Base-by-base conservation (phyloP, 129 eudicot genomes). In the Erigeron canadensis region DNA sequence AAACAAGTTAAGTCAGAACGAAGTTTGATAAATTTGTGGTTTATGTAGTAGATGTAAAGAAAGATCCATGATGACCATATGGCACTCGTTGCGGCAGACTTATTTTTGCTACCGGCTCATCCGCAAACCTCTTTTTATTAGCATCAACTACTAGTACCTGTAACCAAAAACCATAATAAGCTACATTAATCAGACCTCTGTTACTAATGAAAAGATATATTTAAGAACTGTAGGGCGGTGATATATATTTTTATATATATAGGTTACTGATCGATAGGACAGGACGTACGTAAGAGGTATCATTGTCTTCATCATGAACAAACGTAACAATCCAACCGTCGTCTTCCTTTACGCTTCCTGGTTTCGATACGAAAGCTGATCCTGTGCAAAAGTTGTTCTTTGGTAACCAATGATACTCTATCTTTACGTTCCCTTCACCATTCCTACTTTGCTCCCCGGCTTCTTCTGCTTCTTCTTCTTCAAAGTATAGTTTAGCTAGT, bases 41-140 rank as follows among this genome's bases (percentile, higher is more conserved):
- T 42, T 51, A 54, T 54, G 58, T 34, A 37, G 58, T 34, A 37
- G 48, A 67, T 8, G 43, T 7, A 67, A 75, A 75, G 69, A 67
- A 77, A 70, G 81, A 23, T 59, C 88, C 87, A 78, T 86, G 91
- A 64, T 74, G 73, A 69, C 91, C 86, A 60, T 86, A 86, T 6
- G 84, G 88, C 15, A 86, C 88, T 7, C 84, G 69, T 7, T 60
- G 69, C 12, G 88, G 84, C 40, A 86, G 74, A 1, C 59, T 75
- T 4, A 83, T 75, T 43, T 18, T 83, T 5, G 82, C 84, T 15
- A 78, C 17, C 0, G 86, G 78, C 57, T 81, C 84, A 7, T 18
- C 45, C 10, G 45, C 44, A 51, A 83, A 81, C 19, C 75, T 83
- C 71, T 78, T n/a, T n/a, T n/a, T 28, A 28, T 28, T 86, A 5